Base-by-base conservation (phyloP, 495 filamentous ascomycete species). In the Pyronema omphalodes region DNA sequence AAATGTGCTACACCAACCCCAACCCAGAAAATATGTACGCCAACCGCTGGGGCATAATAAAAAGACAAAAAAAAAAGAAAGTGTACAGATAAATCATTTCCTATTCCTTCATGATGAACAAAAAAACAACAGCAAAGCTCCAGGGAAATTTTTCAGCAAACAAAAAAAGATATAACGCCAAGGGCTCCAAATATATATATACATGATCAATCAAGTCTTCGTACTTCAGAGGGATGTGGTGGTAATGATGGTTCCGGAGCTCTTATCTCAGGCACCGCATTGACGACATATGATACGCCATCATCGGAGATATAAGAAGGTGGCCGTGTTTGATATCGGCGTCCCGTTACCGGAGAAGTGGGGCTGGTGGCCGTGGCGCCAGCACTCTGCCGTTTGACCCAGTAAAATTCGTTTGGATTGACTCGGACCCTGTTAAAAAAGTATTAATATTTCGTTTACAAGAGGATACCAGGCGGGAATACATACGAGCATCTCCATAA, bases 361-460 rank as follows among this genome's bases (percentile, higher is more conserved):
- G 54, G 37, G 47, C 58, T 57, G 37, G 56, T 66, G 57, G 55
- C 58, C 15, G 55, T 58, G 51, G 46, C 53, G 36, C 55, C 58
- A 14, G 50, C 11, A 61, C 58, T 29, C 68, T 64, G 11, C 74
- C 68, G 58, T 78, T 81, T 74, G 63, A 79, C 74, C 86, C 86
- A 93, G 66, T 81, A 85, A 19, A 93, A 73, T 29, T 86, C 72
- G 59, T 87, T 75, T 0, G 86, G 86, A 61, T 93, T 80, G 36
- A 86, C 80, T 43, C 86, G 74, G 45, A 63, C 61, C 52, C 61
- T 63, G 12, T 15, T 46, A 19, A 12, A 36, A 41, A 15, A 48
- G 7, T 41, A 17, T n/a, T 79, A 83, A 58, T 43, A 55, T 34
- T 12, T 36, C 34, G 17, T 37, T 15, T 3, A 7, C 11, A 19